phyloP scores from a whole-genome alignment of 23 red algal genomes.

The Gracilaria domingensis region DNA sequence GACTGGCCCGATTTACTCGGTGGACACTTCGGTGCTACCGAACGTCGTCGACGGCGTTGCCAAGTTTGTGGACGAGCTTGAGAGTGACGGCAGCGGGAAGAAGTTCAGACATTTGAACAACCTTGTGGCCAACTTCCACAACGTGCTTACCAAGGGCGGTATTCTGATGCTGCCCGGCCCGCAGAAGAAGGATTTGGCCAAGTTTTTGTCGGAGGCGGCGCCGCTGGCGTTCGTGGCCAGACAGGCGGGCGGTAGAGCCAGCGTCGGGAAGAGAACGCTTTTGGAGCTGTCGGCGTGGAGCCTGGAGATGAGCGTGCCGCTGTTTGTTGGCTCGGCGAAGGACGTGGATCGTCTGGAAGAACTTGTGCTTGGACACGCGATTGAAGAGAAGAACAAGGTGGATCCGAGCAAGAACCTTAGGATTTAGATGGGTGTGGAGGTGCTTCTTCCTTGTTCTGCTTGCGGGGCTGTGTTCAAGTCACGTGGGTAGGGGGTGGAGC shows the following conservation, averaged over 20 bases:
- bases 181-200: constrained; percentile 86
- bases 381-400: constrained; percentile 83
- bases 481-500: too few species aligned
- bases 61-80: constrained; percentile 79
- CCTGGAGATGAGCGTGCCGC: constrained; percentile 96
- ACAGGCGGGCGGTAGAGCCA: constrained; percentile 92
- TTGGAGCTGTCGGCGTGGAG: constrained; percentile 95
- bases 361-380: constrained; percentile 61
- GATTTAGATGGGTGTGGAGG: constrained; percentile 19
- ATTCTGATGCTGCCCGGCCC: constrained; percentile 98
- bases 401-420: constrained; percentile 66
- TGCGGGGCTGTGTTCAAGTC: background rate
- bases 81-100: constrained; percentile 66
- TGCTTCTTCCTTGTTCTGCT: background rate
- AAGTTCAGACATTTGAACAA: constrained; percentile 91
- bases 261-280: constrained; percentile 90
- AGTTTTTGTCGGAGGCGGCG: constrained; percentile 90
- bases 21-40: constrained; percentile 82
- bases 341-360: constrained; percentile 94
- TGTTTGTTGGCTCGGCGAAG: constrained; percentile 82
- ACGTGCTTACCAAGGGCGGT: constrained; percentile 85
- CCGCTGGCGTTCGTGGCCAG: constrained; percentile 95
- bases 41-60: constrained; percentile 89
- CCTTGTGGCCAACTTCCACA: constrained; percentile 95
- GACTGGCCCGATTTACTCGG: constrained; percentile 82